Conservation (phyloP, 1,284 basidiomycete genomes). For the Rhodotorula sp. region DNA sequence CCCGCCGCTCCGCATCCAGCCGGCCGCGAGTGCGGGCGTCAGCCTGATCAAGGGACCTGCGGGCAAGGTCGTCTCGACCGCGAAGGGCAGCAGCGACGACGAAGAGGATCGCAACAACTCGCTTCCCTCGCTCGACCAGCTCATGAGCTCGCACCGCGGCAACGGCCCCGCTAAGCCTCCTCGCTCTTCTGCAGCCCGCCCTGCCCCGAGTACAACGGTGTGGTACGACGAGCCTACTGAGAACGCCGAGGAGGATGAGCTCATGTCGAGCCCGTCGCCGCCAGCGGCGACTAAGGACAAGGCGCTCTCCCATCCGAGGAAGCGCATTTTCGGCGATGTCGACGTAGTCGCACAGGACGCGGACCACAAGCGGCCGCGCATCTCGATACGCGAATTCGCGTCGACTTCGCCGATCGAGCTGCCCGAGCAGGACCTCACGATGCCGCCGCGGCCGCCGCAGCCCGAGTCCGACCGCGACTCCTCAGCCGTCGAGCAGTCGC, state of each 20-base stretch:
- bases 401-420: conserved; percentile 20
- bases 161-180: background rate
- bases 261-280: conserved; percentile 5
- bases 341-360: background rate
- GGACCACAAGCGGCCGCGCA: background rate
- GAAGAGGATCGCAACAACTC: background rate
- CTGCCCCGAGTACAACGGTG: background rate
- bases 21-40: background rate
- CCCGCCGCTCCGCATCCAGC: conserved; percentile 10
- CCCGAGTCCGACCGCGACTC: background rate
- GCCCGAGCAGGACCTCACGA: background rate
- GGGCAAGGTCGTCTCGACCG: background rate
- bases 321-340: background rate
- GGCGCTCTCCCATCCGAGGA: background rate
- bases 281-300: background rate
- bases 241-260: background rate
- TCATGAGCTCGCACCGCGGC: background rate
- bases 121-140: conserved; percentile 11
- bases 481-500: too few relatives aligned
- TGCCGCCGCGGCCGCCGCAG: too few relatives aligned
- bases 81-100: background rate
- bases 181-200: background rate
- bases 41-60: conserved; percentile 2
- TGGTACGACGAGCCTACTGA: background rate
- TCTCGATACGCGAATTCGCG: conserved; percentile 19